Evolutionary conservation across 257 asterid genomes (phyloP), one percentile per base, ranked within the genome.

Genomic region (Capsicum chinense): DNA sequence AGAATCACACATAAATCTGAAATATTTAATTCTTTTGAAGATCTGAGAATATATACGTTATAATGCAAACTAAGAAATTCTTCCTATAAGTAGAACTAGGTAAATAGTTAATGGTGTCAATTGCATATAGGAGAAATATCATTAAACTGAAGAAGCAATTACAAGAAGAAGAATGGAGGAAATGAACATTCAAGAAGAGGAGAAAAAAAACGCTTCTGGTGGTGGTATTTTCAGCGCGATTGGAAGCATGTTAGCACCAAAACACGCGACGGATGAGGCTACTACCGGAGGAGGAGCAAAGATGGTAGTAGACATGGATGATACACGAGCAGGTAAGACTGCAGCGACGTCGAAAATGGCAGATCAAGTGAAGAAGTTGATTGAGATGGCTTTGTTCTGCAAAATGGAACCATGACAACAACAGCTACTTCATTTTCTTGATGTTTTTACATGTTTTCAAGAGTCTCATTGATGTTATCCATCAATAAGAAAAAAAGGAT

Each of bases 131-230:
- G 97, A 67, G 13, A 90, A 89, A 47, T 90, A 90, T 26, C 82
- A 91, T 14, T 89, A 76, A 13, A 85, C 84, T 0, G 92, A 88
- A 87, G 95, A 91, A n/a, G 94, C 90, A 79, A 90, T 26, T 26
- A 26, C 93, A 0, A 87, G 88, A 39, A 74, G 87, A 14, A 91
- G 87, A 88, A 91, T 90, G 92, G 92, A 90, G 1, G 98, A 90
- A n/a, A 16, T 90, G 92, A 90, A 80, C 54, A 89, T 90, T 0
- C 54, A 33, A 9, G 84, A 62, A 60, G 19, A 19, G 0, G 50
- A 26, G 3, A 33, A 35, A 2, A 67, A 62, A 15, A 56, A 21
- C 1, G 33, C 33, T 26, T 26, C 33, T 26, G 33, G 33, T 26
- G 70, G 48, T 3, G 92, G 92, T 33, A 87, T 94, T 0, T 48